Conservation (phyloP, 2,329 filamentous ascomycete genomes). For the Alternaria tenuissima region DNA sequence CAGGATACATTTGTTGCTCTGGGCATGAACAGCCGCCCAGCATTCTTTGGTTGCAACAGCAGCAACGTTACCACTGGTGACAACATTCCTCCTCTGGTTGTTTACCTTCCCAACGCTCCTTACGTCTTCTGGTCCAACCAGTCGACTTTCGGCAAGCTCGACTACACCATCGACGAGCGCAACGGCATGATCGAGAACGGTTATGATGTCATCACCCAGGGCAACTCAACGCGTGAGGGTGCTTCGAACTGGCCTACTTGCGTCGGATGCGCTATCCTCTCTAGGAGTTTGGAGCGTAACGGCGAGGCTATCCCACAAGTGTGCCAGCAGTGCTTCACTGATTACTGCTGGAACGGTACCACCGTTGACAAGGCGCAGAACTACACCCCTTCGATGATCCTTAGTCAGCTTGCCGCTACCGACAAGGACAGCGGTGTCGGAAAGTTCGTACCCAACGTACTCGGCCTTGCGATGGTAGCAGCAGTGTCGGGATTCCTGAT, state of each 20-base stretch:
- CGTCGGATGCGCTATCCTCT: slow-evolving; percentile 86
- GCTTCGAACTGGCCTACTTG: slow-evolving; percentile 76
- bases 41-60: slow-evolving; percentile 81
- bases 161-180: slow-evolving; percentile 71
- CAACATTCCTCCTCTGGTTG: slow-evolving; percentile 70
- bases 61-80: slow-evolving; percentile 65
- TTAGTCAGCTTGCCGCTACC: slow-evolving; percentile 25
- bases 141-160: slow-evolving; percentile 72
- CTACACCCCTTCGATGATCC: slow-evolving; percentile 38
- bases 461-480: slow-evolving; percentile 29
- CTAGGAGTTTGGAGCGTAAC: slow-evolving; percentile 77
- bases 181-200: slow-evolving; percentile 87
- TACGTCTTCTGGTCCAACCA: slow-evolving; percentile 81
- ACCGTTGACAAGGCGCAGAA: slow-evolving; percentile 47
- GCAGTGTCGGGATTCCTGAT: slow-evolving; percentile 26
- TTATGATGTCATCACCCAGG: slow-evolving; percentile 82
- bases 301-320: slow-evolving; percentile 71
- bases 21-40: slow-evolving; percentile 75
- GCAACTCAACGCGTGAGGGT: slow-evolving; percentile 76
- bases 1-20: slow-evolving; percentile 81
- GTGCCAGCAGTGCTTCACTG: slow-evolving; percentile 78
- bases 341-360: slow-evolving; percentile 95
- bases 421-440: slow-evolving; percentile 33
- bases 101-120: slow-evolving; percentile 88
- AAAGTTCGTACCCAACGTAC: slow-evolving; percentile 33